A percentile compares a stretch with the other conserved stretches of the same genome.
phyloP scores from a whole-genome alignment of 805 yeast species.

The Barnettozyma vustinii region DNA sequence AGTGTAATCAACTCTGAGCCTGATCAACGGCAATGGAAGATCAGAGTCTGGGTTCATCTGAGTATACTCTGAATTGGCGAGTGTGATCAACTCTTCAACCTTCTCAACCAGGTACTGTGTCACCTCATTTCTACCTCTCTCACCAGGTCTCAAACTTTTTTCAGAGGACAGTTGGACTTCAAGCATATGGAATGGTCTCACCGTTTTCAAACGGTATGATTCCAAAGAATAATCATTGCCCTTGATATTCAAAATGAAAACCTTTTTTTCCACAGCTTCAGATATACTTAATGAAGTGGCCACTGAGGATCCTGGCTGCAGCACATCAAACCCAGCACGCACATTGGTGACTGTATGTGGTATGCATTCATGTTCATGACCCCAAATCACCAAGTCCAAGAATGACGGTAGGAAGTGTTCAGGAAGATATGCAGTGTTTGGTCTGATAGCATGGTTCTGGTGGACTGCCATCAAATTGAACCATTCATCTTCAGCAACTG shows the following conservation, averaged over 20 bases:
- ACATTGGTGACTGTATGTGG: conserved; percentile 58
- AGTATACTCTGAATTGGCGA: conserved; percentile 49
- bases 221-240: conserved; percentile 52
- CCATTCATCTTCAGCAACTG: conserved; percentile 56
- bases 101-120: conserved; percentile 51
- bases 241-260: conserved; percentile 63
- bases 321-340: conserved; percentile 59
- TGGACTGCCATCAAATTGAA: conserved; percentile 84
- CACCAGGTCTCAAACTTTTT: conserved; percentile 53
- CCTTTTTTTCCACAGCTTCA: conserved; percentile 71
- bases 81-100: conserved; percentile 61
- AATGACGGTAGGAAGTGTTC: conserved; percentile 79
- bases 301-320: conserved; percentile 92
- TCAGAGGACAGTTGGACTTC: conserved; percentile 51
- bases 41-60: conserved; percentile 28
- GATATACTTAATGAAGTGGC: conserved; percentile 88
- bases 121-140: conserved; percentile 55
- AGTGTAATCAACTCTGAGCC: conserved; percentile 81
- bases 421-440: conserved; percentile 78
- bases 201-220: conserved; percentile 59
- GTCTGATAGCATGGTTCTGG: conserved; percentile 83
- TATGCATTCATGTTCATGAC: conserved; percentile 94
- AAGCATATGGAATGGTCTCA: conserved; percentile 77
- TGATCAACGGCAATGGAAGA: conserved; percentile 72
- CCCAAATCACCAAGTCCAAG: conserved; percentile 86